These are phyloP conservation scores for Cetraspora pellucida DNA, from an alignment of 192 early-diverging fungal species.

Conservation along the genomic window DNA sequence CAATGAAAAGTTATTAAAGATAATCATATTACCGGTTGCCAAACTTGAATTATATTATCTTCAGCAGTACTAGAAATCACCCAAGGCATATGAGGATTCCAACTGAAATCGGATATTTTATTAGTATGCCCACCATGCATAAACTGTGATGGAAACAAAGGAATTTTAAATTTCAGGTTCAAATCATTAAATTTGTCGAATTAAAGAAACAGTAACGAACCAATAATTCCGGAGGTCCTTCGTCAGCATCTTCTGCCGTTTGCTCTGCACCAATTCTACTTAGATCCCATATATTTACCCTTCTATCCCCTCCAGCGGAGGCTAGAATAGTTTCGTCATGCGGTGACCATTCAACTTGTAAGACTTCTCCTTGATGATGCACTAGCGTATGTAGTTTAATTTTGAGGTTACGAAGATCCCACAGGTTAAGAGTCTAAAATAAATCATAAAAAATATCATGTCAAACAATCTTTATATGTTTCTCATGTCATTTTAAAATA, in stretches of 20 bases:
- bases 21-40: conserved; percentile 83
- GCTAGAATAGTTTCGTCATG: conserved; percentile 90
- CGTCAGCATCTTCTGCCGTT: conserved; percentile 93
- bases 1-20: not conserved
- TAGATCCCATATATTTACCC: conserved; percentile 95
- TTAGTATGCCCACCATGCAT: conserved; percentile 98
- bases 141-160: conserved; percentile 58
- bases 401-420: conserved; percentile 95
- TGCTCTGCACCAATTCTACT: conserved; percentile 94
- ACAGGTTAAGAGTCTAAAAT: conserved; percentile 80
- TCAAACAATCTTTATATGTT: not conserved
- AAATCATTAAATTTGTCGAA: not conserved
- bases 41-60: conserved; percentile 97
- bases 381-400: conserved; percentile 84
- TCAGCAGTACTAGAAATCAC: conserved; percentile 91
- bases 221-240: conserved; percentile 95
- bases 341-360: conserved; percentile 94
- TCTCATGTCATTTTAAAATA: not conserved
- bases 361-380: conserved; percentile 87
- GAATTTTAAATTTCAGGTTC: not conserved
- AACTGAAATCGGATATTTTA: conserved; percentile 93
- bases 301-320: conserved; percentile 85
- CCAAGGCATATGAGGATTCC: conserved; percentile 96
- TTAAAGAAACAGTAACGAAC: conserved; percentile 41
- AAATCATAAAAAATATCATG: conserved; percentile 2